Evolutionary conservation across 768 basidiomycete genomes (phyloP), one percentile per base, ranked within the genome.

Genomic region (Tubosaeta sp.): DNA sequence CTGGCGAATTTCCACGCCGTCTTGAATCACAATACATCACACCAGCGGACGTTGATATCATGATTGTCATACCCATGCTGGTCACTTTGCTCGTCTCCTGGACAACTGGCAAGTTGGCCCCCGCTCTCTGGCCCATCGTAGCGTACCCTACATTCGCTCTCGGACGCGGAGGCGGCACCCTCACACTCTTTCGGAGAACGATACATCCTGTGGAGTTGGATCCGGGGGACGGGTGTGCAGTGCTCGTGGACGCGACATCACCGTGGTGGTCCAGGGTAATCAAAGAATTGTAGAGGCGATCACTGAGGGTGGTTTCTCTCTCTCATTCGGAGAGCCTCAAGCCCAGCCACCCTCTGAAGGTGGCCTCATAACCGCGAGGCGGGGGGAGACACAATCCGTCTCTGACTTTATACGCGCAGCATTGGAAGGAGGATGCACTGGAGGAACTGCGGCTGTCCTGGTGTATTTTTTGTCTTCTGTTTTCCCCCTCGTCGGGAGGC

Each of bases 271-370:
- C 33, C 53, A 50, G 22, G 60, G 57, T 4, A 54, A 50, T 22
- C 60, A 59, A 26, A 42, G 48, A 14, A 51, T 56, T 2, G 51
- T 62, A 11, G 61, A 62, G 8, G 54, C 57, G 16, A 17, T 62
- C 46, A 59, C 54, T 3, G 57, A 59, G 34, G 54, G 61, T 25
- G 57, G 60, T 14, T 62, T 62, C 48, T 53, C 50, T 39, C 49
- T 62, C 37, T 62, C 60, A 14, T 53, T 62, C 32, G 5, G 47
- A 37, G 38, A 46, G 25, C 10, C 27, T 5, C 31, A 3, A 10
- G 13, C 2, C 6, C 26, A 6, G 16, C 25, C 38, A 17, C 38
- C 17, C 9, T 13, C 13, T 14, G 17, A 41, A 22, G 17, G 16
- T 25, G 27, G n/a, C 5, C 46, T 27, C 14, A 26, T 29, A 16